Evolutionary conservation across 441 rosid species (phyloP).

Genomic region (Gossypium gossypioides): DNA sequence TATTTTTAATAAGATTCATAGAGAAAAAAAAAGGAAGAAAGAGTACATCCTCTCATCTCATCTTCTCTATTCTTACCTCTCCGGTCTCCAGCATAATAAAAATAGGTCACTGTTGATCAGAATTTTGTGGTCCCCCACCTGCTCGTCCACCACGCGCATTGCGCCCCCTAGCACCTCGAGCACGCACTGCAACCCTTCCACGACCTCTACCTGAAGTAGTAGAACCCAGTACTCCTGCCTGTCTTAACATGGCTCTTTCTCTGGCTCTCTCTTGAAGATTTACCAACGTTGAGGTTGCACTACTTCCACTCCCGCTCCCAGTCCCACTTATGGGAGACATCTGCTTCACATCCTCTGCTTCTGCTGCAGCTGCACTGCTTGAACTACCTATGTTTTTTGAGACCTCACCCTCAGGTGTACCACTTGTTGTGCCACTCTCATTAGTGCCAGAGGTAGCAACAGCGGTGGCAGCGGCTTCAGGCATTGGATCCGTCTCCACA

Average conservation of each 20-base stretch:
- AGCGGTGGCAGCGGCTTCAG: slow-evolving; percentile 28
- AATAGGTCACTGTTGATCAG: slow-evolving; percentile 30
- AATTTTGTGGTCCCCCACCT: slow-evolving; percentile 26
- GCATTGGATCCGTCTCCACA: slow-evolving; percentile 31
- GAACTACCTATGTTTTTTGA: slow-evolving; percentile 28
- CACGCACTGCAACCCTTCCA: slow-evolving; percentile 38
- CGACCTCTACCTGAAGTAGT: slow-evolving; percentile 33
- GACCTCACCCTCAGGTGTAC: slow-evolving; percentile 21
- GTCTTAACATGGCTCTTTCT: slow-evolving; percentile 46
- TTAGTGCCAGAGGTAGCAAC: slow-evolving; percentile 8
- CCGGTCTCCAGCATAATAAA: background rate
- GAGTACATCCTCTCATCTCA: background rate
- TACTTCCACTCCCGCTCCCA: background rate
- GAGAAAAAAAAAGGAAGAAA: background rate
- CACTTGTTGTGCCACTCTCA: slow-evolving; percentile 17
- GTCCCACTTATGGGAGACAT: slow-evolving; percentile 30
- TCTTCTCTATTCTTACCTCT: background rate
- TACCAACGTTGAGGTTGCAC: slow-evolving; percentile 33
- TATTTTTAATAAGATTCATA: background rate
- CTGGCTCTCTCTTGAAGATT: slow-evolving; percentile 49
- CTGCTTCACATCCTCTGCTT: slow-evolving; percentile 45
- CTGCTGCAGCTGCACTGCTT: slow-evolving; percentile 21
- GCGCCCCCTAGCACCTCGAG: slow-evolving; percentile 43
- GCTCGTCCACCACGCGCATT: slow-evolving; percentile 44
- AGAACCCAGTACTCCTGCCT: slow-evolving; percentile 28